Conservation (phyloP, 352 stramenopile species). For the Pythium biforme region DNA sequence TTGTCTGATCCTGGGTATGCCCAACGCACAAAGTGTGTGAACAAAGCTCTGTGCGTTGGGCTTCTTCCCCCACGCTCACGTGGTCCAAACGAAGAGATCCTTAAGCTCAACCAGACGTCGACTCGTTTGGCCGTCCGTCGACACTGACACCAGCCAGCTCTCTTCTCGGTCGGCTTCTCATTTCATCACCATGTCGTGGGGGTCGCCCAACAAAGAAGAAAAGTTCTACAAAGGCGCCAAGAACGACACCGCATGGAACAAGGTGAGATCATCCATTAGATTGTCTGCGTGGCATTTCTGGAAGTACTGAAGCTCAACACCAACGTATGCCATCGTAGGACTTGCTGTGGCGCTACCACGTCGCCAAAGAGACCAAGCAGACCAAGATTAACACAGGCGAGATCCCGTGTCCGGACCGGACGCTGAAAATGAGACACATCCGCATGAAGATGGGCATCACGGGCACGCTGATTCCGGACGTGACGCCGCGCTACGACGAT, state of each 20-base stretch:
- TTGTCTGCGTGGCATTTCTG: not conserved
- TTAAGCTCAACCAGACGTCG: too few relatives aligned
- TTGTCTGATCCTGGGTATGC: too few relatives aligned
- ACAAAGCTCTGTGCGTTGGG: too few relatives aligned
- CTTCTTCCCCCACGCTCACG: too few relatives aligned
- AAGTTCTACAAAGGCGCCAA: conserved; percentile 62
- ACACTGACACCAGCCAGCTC: not conserved
- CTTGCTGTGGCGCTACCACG: conserved; percentile 50
- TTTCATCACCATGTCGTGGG: conserved; percentile 27
- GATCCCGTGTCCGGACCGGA: conserved; percentile 27
- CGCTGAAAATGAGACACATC: conserved; percentile 32
- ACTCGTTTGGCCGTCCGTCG: too few relatives aligned
- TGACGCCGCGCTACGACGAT: conserved; percentile 35
- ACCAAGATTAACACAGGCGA: conserved; percentile 40
- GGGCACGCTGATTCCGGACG: conserved; percentile 42
- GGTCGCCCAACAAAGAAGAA: conserved; percentile 34
- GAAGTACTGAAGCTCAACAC: not conserved
- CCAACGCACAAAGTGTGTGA: too few relatives aligned
- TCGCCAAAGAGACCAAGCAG: conserved; percentile 48
- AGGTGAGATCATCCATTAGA: conserved; percentile 23
- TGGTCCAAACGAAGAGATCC: too few relatives aligned
- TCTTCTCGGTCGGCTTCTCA: too few relatives aligned
- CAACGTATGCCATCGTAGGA: conserved; percentile 24
- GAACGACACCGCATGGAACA: conserved; percentile 56
- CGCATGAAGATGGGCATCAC: conserved; percentile 51